Conservation (phyloP, 805 yeast genomes). For the Monosporozyma aerobia region DNA sequence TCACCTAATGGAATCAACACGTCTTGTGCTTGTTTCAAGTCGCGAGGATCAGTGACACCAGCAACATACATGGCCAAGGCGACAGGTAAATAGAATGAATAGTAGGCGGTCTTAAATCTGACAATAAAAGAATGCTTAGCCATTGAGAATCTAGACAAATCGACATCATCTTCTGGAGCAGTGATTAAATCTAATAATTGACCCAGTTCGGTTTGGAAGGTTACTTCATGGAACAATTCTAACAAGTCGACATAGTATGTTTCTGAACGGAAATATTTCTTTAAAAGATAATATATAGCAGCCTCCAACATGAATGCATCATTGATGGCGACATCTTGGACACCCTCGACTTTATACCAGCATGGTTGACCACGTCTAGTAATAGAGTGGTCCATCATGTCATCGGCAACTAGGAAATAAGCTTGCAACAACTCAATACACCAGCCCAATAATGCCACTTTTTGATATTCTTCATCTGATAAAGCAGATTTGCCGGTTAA, state of each 20-base stretch:
- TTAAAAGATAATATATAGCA: conserved; percentile 79
- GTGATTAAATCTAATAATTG: conserved; percentile 92
- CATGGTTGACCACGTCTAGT: conserved; percentile 99
- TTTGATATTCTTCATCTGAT: conserved; percentile 51
- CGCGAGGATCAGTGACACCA: conserved; percentile 60
- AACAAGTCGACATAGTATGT: conserved; percentile 78
- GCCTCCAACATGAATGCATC: conserved; percentile 97
- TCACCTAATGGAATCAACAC: conserved; percentile 92
- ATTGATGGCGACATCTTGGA: conserved; percentile 90
- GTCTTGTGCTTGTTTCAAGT: conserved; percentile 79
- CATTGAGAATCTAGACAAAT: conserved; percentile 75
- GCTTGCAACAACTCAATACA: conserved; percentile 90
- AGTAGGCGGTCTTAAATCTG: conserved; percentile 93
- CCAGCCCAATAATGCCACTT: conserved; percentile 91
- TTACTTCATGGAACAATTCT: conserved; percentile 93
- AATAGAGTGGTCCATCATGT: conserved; percentile 93
- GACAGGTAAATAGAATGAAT: conserved; percentile 94
- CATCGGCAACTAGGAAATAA: conserved; percentile 94
- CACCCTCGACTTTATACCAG: conserved; percentile 79
- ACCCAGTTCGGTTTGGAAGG: conserved; percentile 96
- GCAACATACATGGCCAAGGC: conserved; percentile 93
- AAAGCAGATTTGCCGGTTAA: conserved; percentile 53
- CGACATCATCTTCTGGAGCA: conserved; percentile 93
- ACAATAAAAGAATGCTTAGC: conserved; percentile 92
- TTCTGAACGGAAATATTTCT: conserved; percentile 78